These are phyloP conservation scores for Penicillium janthinellum DNA, from an alignment of 2,329 filamentous ascomycete species.

Conservation along the genomic window DNA sequence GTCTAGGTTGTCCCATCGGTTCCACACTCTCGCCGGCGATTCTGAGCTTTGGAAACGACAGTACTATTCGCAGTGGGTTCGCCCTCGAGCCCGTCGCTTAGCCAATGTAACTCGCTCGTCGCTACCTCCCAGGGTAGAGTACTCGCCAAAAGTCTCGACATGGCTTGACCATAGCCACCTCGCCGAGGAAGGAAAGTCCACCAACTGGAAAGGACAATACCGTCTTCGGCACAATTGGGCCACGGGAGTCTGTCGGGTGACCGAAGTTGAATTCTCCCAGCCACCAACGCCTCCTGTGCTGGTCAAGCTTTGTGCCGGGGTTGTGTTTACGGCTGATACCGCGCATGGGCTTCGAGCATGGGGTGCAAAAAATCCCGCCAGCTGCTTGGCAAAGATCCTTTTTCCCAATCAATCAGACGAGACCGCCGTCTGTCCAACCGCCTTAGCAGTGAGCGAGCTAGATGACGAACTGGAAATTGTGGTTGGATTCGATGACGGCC, in stretches of 20 bases:
- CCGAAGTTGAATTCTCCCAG: constrained; percentile 69
- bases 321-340: constrained; percentile 75
- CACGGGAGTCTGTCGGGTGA: constrained; percentile 75
- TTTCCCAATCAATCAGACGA: constrained; percentile 52
- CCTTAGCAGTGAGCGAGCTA: constrained; percentile 44
- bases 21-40: constrained; percentile 72
- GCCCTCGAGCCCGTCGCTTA: constrained; percentile 75
- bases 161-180: constrained; percentile 64
- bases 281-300: constrained; percentile 63
- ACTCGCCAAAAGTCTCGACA: constrained; percentile 59
- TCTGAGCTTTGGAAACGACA: constrained; percentile 87
- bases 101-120: constrained; percentile 61
- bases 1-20: constrained; percentile 63
- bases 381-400: constrained; percentile 56
- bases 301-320: constrained; percentile 74
- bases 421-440: constrained; percentile 64
- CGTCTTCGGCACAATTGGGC: constrained; percentile 90
- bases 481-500: constrained; percentile 71
- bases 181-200: constrained; percentile 53
- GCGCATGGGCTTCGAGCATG: constrained; percentile 74
- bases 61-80: constrained; percentile 85
- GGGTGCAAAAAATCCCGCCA: constrained; percentile 65
- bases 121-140: constrained; percentile 46
- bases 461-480: constrained; percentile 59
- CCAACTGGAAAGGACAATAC: constrained; percentile 87